Evolutionary conservation across 768 basidiomycete genomes (phyloP).

Genomic region (Lentinula raphanica): DNA sequence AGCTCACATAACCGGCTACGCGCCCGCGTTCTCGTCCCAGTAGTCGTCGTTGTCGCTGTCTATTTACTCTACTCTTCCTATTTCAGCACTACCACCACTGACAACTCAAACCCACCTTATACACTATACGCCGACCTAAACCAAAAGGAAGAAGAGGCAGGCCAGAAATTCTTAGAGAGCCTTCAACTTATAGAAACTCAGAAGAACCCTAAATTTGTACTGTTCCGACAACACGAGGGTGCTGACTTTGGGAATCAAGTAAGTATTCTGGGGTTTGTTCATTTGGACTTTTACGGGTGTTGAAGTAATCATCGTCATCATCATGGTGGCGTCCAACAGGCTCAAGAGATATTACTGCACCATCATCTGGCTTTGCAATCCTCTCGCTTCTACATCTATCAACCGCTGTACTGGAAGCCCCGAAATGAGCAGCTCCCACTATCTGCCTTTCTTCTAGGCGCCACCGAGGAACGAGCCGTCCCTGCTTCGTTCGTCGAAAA

Average conservation of each 20-base stretch:
- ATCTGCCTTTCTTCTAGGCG: constrained; percentile 38
- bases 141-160: constrained; percentile 24
- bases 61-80: constrained; percentile 18
- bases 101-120: constrained; percentile 30
- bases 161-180: constrained; percentile 16
- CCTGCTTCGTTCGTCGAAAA: constrained; percentile 28
- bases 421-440: constrained; percentile 35
- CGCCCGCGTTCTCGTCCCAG: constrained; percentile 9
- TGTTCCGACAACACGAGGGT: constrained; percentile 41
- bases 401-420: constrained; percentile 41
- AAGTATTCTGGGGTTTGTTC: constrained; percentile 5
- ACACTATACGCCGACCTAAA: constrained; percentile 29
- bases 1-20: constrained; percentile 1
- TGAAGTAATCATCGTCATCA: no score
- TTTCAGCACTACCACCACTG: background rate
- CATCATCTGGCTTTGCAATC: constrained; percentile 39
- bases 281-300: background rate
- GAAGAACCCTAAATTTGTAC: constrained; percentile 31
- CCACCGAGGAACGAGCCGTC: constrained; percentile 32
- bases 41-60: constrained; percentile 20
- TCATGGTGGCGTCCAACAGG: constrained; percentile 21
- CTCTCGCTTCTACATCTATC: constrained; percentile 37
- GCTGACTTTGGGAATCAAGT: constrained; percentile 49
- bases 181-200: constrained; percentile 15
- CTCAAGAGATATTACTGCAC: constrained; percentile 40